Evolutionary conservation across 352 stramenopile genomes (phyloP).

Genomic region (Globisporangium lucens): DNA sequence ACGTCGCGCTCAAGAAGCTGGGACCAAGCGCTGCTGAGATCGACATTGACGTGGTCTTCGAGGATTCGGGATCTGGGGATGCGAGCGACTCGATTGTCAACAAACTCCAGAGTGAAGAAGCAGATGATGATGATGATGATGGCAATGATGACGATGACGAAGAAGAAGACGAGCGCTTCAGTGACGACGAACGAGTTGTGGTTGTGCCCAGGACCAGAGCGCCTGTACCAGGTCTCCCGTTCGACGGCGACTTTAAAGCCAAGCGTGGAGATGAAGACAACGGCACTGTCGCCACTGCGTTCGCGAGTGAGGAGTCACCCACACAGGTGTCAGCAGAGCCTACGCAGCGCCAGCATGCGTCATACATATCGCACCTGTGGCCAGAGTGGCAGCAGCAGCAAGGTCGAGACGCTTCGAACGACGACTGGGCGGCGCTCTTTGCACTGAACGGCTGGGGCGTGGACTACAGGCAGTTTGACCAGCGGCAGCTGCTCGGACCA

Average conservation of each 20-base stretch:
- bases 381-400: background rate
- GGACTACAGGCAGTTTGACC: slow-evolving; percentile 5
- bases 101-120: background rate
- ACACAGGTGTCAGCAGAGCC: background rate
- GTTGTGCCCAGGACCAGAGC: background rate
- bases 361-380: background rate
- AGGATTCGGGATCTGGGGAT: background rate
- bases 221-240: background rate
- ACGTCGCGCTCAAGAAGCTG: slow-evolving; percentile 1
- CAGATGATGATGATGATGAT: background rate
- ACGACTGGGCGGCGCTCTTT: slow-evolving; percentile 10
- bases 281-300: background rate
- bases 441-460: slow-evolving; percentile 1
- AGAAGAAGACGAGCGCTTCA: background rate
- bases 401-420: background rate
- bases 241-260: background rate
- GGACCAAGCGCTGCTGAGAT: slow-evolving; percentile 5
- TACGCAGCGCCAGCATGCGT: background rate
- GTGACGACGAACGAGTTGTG: slow-evolving; percentile 7
- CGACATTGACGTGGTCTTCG: slow-evolving; percentile 12
- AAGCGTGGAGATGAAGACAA: background rate
- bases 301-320: background rate
- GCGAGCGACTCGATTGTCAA: background rate
- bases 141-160: background rate
- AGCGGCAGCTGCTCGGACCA: slow-evolving; percentile 1